phyloP scores from a whole-genome alignment of 768 basidiomycete genomes.

The Ramaria sp. region DNA sequence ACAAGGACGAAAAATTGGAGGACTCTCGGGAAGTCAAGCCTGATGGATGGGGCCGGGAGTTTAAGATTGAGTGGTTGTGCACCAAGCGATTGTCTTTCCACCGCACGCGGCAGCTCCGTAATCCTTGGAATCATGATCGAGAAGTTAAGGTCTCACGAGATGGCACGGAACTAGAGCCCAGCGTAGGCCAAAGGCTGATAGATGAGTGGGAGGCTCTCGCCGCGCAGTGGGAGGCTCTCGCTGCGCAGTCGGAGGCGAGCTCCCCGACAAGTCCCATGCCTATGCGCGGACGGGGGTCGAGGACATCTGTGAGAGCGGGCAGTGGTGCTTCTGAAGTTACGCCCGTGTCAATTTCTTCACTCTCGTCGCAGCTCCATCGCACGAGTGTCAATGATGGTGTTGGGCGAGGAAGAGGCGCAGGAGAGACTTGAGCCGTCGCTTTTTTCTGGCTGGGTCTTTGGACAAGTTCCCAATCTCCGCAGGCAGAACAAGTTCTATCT shows the following conservation, averaged over 20 bases:
- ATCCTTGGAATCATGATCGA: conserved; percentile 85
- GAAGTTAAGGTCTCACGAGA: conserved; percentile 78
- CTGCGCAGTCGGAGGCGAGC: neutral
- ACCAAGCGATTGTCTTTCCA: conserved; percentile 63
- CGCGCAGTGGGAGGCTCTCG: conserved; percentile 4
- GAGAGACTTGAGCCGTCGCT: neutral
- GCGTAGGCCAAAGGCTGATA: conserved; percentile 52
- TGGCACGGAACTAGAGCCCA: conserved; percentile 87
- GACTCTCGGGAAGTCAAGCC: conserved; percentile 13
- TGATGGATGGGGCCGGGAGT: conserved; percentile 61
- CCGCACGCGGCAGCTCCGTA: conserved; percentile 69
- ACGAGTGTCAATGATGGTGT: neutral
- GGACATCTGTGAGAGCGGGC: neutral
- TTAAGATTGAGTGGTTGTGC: conserved; percentile 75
- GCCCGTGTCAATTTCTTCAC: neutral
- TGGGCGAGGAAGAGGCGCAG: neutral
- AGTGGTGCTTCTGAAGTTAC: neutral
- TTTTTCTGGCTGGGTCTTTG: too few relatives aligned
- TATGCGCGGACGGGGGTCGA: neutral
- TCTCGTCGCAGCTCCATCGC: neutral
- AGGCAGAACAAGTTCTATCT: neutral
- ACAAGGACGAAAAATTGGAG: neutral
- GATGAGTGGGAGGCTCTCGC: conserved; percentile 47
- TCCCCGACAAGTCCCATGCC: conserved; percentile 9
- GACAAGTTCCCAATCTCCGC: neutral